Evolutionary conservation across 2,329 filamentous ascomycete genomes (phyloP).

Genomic region (Pseudogymnoascus verrucosus): DNA sequence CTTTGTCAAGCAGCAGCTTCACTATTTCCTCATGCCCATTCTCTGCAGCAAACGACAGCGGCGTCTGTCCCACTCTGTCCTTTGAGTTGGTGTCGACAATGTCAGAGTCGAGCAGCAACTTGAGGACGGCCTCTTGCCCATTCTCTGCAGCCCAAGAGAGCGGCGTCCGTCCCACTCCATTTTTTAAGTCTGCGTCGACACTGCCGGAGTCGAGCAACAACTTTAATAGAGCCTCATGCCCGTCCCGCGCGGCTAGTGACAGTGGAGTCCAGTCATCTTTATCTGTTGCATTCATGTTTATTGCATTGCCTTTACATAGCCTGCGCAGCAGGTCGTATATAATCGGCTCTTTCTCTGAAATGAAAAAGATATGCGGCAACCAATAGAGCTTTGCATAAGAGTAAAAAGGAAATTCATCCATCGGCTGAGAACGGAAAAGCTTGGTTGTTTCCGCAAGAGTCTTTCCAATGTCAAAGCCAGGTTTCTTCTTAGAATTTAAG

Average conservation of each 20-base stretch:
- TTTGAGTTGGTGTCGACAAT: slow-evolving; percentile 6
- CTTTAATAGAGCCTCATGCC: slow-evolving; percentile 7
- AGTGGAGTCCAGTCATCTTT: background rate
- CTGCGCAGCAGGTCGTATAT: background rate
- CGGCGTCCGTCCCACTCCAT: background rate
- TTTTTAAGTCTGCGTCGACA: background rate
- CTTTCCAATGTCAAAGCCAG: slow-evolving; percentile 11
- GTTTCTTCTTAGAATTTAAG: slow-evolving; percentile 10
- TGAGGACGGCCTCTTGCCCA: slow-evolving; percentile 1
- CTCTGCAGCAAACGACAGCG: background rate
- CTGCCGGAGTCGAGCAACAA: slow-evolving; percentile 1
- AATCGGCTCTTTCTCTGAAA: background rate
- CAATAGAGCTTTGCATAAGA: slow-evolving; percentile 12
- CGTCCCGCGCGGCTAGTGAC: slow-evolving; percentile 1
- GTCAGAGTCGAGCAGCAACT: background rate
- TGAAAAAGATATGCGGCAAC: background rate
- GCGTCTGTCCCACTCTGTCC: background rate
- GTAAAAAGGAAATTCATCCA: slow-evolving; percentile 12
- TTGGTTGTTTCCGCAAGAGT: slow-evolving; percentile 10
- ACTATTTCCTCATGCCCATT: background rate
- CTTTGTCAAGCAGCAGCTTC: background rate
- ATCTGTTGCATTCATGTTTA: slow-evolving; percentile 10
- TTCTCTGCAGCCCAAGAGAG: slow-evolving; percentile 8
- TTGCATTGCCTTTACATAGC: slow-evolving; percentile 8
- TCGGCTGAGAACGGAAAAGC: slow-evolving; percentile 6